Base-by-base conservation (phyloP, 768 basidiomycete genomes). In the Boletus fagicola region DNA sequence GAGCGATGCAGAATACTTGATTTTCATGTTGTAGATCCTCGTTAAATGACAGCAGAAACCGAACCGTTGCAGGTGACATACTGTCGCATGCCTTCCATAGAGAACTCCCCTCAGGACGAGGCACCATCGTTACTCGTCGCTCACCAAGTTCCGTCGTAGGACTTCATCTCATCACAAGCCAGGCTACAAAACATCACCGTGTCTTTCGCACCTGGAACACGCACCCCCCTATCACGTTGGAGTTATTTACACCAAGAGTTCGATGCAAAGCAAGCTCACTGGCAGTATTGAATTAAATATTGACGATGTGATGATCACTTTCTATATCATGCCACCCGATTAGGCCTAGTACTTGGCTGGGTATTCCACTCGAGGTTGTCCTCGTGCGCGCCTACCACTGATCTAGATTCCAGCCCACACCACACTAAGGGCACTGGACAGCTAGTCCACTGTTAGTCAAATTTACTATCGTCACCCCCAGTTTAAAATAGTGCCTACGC, bases 351-450 rank as follows among this genome's bases (percentile, higher is more conserved):
- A 38, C 45, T 59, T 20, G 33, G 20, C 40, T 60, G 55, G 53
- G 58, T 30, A 49, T 53, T 20, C 53, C 46, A n/a, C 50, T 47
- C 36, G 42, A 56, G 40, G 54, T 64, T 50, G 33, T 39, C 51
- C 57, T 66, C 54, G 36, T 55, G 56, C 43, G n/a, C n/a, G 52
- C 42, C 46, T 20, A 38, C 54, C 50, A 51, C 30, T 42, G 43
- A 65, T 65, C 65, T 42, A 67, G 58, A 65, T 65, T 57, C 45
- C 28, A 28, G 50, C 40, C 62, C 64, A 61, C 54, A 60, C 31
- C 52, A 24, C 31, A 47, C 24, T 24, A 42, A 35, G 49, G 45
- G 22, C 5, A 22, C 20, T 47, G 44, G 24, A 33, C 20, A 36
- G 20, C 10, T 31, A 8, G 20, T 42, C 22, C 33, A 13, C 43